These are phyloP conservation scores for Mrakia hoshinonis DNA, from an alignment of 768 basidiomycete genomes.

Conservation along the genomic window DNA sequence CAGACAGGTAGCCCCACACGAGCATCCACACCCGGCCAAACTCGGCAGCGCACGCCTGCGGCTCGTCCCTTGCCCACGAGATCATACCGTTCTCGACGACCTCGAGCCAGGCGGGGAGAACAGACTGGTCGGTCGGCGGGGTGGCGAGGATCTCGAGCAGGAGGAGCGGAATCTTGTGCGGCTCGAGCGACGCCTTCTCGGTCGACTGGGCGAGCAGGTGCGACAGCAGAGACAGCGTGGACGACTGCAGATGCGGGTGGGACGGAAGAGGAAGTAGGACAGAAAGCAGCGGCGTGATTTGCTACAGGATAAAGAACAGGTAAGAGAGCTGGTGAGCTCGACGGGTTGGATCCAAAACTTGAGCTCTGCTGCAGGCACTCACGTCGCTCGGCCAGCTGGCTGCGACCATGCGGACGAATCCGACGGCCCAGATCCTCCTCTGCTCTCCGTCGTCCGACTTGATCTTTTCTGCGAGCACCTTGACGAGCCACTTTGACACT, in stretches of 20 bases:
- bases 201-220: constrained; percentile 54
- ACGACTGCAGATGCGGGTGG: constrained; percentile 77
- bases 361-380: constrained; percentile 48
- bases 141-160: constrained; percentile 61
- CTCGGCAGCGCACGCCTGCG: constrained; percentile 50
- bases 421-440: constrained; percentile 51
- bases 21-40: constrained; percentile 62
- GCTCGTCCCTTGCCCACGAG: constrained; percentile 51
- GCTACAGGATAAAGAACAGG: constrained; percentile 44
- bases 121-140: constrained; percentile 57
- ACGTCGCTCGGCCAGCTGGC: constrained; percentile 44
- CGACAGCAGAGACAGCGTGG: constrained; percentile 75
- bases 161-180: constrained; percentile 46
- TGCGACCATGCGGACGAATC: constrained; percentile 47
- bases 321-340: background rate
- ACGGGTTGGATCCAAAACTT: constrained; percentile 40
- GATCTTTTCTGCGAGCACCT: constrained; percentile 57
- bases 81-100: constrained; percentile 66
- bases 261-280: constrained; percentile 66
- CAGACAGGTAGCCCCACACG: constrained; percentile 46
- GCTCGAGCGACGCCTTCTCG: constrained; percentile 33
- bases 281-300: constrained; percentile 59
- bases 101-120: constrained; percentile 69
- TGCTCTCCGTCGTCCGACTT: constrained; percentile 57
- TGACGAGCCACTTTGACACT: constrained; percentile 69